A percentile compares a stretch with the other conserved stretches of the same genome.
These are phyloP conservation scores for Fusarium gaditjirri DNA, from an alignment of 2,329 filamentous ascomycete species.

Conservation along the genomic window DNA sequence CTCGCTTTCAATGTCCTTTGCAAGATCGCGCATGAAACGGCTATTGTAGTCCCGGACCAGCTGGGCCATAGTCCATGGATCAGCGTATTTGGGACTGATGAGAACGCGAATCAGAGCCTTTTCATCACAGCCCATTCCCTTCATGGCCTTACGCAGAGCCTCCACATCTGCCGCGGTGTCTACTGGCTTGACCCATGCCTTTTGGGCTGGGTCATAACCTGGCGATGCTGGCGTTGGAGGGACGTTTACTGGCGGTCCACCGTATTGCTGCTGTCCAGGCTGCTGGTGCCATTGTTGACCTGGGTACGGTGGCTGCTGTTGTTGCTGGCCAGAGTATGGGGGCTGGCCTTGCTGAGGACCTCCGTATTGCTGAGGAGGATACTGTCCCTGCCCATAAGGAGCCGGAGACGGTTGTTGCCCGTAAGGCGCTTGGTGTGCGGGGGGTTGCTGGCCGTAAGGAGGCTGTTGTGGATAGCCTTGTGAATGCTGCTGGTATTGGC, in stretches of 20 bases:
- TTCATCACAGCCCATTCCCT: conserved; percentile 51
- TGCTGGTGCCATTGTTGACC: conserved; percentile 40
- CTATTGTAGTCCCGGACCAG: conserved; percentile 48
- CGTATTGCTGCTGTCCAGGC: conserved; percentile 13
- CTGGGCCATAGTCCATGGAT: conserved; percentile 49
- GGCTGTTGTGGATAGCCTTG: conserved; percentile 18
- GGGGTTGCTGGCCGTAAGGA: conserved; percentile 25
- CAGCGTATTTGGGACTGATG: conserved; percentile 45
- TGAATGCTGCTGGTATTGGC: not conserved
- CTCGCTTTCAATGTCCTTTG: conserved; percentile 49
- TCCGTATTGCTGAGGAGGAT: conserved; percentile 30
- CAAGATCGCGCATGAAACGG: conserved; percentile 48
- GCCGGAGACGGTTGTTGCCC: conserved; percentile 19
- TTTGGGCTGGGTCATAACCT: conserved; percentile 47
- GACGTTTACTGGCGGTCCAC: conserved; percentile 14
- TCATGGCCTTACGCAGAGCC: conserved; percentile 49
- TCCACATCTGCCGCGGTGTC: conserved; percentile 47
- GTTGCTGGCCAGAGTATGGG: conserved; percentile 11
- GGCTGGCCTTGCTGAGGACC: conserved; percentile 23
- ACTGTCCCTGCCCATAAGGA: conserved; percentile 22
- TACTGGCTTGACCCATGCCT: conserved; percentile 38
- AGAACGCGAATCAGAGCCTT: conserved; percentile 46
- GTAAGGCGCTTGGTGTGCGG: conserved; percentile 34
- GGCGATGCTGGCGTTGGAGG: conserved; percentile 43
- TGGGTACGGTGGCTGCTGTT: conserved; percentile 10